These are phyloP conservation scores for Dactylellina sp. DNA, from an alignment of 2,329 filamentous ascomycete genomes.

Conservation along the genomic window DNA sequence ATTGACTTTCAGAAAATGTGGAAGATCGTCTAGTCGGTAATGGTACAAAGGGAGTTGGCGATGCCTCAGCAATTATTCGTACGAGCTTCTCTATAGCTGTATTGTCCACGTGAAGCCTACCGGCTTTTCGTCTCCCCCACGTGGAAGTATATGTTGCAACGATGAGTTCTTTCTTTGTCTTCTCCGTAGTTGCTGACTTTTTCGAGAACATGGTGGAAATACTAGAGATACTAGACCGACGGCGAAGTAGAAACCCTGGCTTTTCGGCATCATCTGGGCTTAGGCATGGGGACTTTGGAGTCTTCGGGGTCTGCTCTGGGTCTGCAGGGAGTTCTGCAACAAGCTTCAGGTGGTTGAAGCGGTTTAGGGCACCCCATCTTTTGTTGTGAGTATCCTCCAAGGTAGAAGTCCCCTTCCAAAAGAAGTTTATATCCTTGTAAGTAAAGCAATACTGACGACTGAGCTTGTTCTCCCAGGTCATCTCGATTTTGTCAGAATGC, in stretches of 20 bases:
- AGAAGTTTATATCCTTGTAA: conserved; percentile 57
- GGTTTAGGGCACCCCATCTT: conserved; percentile 56
- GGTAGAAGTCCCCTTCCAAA: conserved; percentile 59
- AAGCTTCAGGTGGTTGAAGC: conserved; percentile 60
- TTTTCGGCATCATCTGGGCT: conserved; percentile 49
- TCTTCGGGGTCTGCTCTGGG: conserved; percentile 9
- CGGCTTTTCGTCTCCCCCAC: conserved; percentile 58
- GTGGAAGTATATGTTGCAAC: conserved; percentile 59
- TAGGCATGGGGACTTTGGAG: conserved; percentile 42
- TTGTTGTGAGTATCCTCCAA: conserved; percentile 57
- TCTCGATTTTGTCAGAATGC: conserved; percentile 25
- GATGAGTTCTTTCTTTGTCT: conserved; percentile 52
- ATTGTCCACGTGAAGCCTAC: conserved; percentile 58
- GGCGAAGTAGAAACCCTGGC: conserved; percentile 34
- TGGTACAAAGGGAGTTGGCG: conserved; percentile 25
- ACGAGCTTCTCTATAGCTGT: conserved; percentile 43
- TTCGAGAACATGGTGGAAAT: conserved; percentile 57
- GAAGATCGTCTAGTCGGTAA: conserved; percentile 26
- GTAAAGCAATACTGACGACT: conserved; percentile 58
- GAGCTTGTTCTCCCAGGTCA: conserved; percentile 55
- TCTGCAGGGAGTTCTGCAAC: conserved; percentile 57
- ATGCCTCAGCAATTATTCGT: conserved; percentile 28
- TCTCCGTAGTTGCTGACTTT: conserved; percentile 25
- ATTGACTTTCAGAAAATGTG: conserved; percentile 21
- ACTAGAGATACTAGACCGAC: conserved; percentile 57